phyloP scores from a whole-genome alignment of 1,139 yeast genomes.

The Taphrina betulina region DNA sequence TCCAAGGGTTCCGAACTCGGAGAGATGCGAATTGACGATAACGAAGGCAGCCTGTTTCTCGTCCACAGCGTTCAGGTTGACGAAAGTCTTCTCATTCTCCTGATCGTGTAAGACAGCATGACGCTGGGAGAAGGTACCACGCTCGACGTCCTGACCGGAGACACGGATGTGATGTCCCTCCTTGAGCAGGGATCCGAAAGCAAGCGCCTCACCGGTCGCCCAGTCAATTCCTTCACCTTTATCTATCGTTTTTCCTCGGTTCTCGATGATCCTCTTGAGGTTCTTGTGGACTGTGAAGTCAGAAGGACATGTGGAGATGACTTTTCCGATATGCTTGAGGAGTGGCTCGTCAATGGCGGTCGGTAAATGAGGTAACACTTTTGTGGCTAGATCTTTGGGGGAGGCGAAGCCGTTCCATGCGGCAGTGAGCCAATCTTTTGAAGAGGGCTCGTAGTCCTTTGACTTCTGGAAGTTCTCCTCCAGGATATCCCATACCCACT shows the following conservation, averaged over 20 bases:
- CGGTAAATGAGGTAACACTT: slow-evolving; percentile 92
- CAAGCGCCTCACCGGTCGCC: slow-evolving; percentile 99
- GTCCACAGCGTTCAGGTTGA: slow-evolving; percentile 77
- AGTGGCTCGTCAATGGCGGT: slow-evolving; percentile 77
- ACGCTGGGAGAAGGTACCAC: slow-evolving; percentile 99
- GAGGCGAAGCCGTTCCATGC: slow-evolving; percentile 99
- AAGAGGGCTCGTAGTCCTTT: slow-evolving; percentile 85
- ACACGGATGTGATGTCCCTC: slow-evolving; percentile 98
- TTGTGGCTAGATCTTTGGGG: slow-evolving; percentile 94
- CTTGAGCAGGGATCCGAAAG: slow-evolving; percentile 84
- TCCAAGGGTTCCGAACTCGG: slow-evolving; percentile 99
- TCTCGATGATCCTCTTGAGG: slow-evolving; percentile 87
- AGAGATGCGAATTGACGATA: slow-evolving; percentile 92
- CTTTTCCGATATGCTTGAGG: slow-evolving; percentile 74
- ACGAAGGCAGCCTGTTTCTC: slow-evolving; percentile 83
- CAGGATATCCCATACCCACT: slow-evolving; percentile 94
- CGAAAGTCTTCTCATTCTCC: slow-evolving; percentile 73
- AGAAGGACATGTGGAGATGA: slow-evolving; percentile 77
- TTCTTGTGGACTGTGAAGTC: slow-evolving; percentile 91
- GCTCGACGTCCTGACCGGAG: slow-evolving; percentile 99
- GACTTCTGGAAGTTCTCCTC: slow-evolving; percentile 86
- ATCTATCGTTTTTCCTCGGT: slow-evolving; percentile 83
- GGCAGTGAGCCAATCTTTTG: slow-evolving; percentile 97
- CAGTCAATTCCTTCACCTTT: slow-evolving; percentile 95
- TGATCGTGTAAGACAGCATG: slow-evolving; percentile 98